Base-by-base conservation (phyloP, 208 protist species). In the Crithidia bombi region DNA sequence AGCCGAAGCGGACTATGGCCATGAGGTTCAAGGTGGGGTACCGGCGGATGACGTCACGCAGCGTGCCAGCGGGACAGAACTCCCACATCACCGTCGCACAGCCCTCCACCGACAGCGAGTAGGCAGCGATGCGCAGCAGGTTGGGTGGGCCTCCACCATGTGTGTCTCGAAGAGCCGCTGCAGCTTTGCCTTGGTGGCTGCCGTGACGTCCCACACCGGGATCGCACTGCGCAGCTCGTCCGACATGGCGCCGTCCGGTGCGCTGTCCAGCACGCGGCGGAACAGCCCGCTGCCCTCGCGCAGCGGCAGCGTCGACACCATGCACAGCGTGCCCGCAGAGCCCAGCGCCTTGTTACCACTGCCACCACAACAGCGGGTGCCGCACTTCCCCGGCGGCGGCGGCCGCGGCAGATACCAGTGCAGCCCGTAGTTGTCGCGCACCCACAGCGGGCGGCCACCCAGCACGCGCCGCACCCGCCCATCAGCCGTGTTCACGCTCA, bases 11-110 rank as follows among this genome's bases (percentile, higher is more conserved):
- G 0, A 52, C 66, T 7, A 87, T 51, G 0, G 58, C 47, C 25
- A 66, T 23, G 28, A 73, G 56, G 28, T 77, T 44, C 14, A 65
- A 1, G 11, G 56, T 15, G 2, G 63, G 43, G 41, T 81, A 85
- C 5, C 67, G 65, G 11, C 30, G 19, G 12, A 73, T 6, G 12
- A 67, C 39, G 2, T 85, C 64, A 5, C 72, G 71, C 52, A 88
- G 64, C 28, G 70, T 75, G 15, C 83, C 83, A 17, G 68, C 75
- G 10, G 80, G 73, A 21, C 67, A 69, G 59, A 73, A 83, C 62
- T 88, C 75, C 74, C 64, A 74, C 23, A 85, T 68, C 33, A 74
- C 3, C 44, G 38, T 28, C 39, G 64, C 51, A 14, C 67, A 57
- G 3, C 73, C 65, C 57, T 73, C 61, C 4, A 71, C 19, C 1